phyloP scores from a whole-genome alignment of 2,329 filamentous ascomycete species.

The Fusarium zealandicum region DNA sequence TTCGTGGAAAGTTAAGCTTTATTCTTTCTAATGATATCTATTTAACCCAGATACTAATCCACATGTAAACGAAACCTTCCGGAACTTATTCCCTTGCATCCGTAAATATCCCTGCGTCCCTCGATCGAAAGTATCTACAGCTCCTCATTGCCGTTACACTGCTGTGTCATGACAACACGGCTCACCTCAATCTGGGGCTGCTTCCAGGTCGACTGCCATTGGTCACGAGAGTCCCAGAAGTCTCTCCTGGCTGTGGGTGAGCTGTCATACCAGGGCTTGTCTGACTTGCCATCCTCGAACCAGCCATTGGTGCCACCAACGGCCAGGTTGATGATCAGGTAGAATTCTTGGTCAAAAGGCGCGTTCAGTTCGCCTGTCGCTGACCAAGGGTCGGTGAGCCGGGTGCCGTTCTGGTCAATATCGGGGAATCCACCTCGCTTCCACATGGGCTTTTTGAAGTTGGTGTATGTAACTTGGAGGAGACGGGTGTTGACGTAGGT shows the following conservation, averaged over 20 bases:
- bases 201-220: slow-evolving; percentile 77
- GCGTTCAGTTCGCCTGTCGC: slow-evolving; percentile 66
- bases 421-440: slow-evolving; percentile 72
- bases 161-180: slow-evolving; percentile 74
- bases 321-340: slow-evolving; percentile 77
- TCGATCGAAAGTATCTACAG: slow-evolving; percentile 45
- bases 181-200: slow-evolving; percentile 72
- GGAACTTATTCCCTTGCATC: too few relatives aligned
- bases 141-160: slow-evolving; percentile 68
- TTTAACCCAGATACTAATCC: too few relatives aligned
- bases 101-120: too few relatives aligned
- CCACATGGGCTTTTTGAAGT: slow-evolving; percentile 74
- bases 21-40: too few relatives aligned
- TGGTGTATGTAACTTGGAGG: slow-evolving; percentile 80
- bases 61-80: too few relatives aligned
- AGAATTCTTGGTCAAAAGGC: slow-evolving; percentile 80
- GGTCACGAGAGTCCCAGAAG: slow-evolving; percentile 74
- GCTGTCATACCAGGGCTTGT: slow-evolving; percentile 81
- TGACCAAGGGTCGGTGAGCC: slow-evolving; percentile 69
- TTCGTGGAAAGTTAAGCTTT: too few relatives aligned
- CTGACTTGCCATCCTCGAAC: slow-evolving; percentile 75
- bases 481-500: slow-evolving; percentile 84
- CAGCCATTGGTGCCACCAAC: slow-evolving; percentile 83
- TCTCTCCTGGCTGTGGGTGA: slow-evolving; percentile 72
- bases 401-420: slow-evolving; percentile 69